Base-by-base conservation (phyloP, 129 eudicot species). In the sunflower (Helianthus annuus) region DNA sequence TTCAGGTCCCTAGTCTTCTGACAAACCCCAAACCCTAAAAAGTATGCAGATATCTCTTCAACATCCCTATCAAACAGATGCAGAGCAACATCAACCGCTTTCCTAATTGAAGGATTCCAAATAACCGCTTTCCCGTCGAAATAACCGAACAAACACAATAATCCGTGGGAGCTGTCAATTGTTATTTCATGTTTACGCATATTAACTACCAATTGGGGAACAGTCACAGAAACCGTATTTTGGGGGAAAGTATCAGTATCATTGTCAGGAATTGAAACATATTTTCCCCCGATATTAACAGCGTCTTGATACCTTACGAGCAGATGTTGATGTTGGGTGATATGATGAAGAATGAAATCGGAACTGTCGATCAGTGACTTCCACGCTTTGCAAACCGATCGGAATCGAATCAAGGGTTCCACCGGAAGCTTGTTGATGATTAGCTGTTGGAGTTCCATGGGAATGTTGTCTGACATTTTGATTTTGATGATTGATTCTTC, bases 21-120 rank as follows among this genome's bases (percentile, higher is more conserved):
- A 48, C 70, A 66, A 17, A 66, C 38, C 16, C 54, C 48, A 29
- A 52, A 52, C 52, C 62, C 34, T 29, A 68, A 7, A 64, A 64
- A 1, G 29, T 3, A 7, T 7, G 4, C 10, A 49, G 0, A 16
- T 0, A 3, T 13, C 14, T 0, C 0, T 10, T 48, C 5, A 14
- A 7, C 0, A 14, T 0, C 19, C 45, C 1, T 39, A 14, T n/a
- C 0, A 68, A 48, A 19, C 22, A 19, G 22, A 19, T 19, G 61
- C 4, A 39, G 8, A 39, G 5, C 45, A 39, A 39, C 45, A 6
- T 39, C 45, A 39, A 39, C 45, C 45, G 45, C 7, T 39, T 39
- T 39, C 7, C 45, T 39, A 39, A 39, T 39, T 6, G 45, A 39
- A 6, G 45, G 45, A 39, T 39, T 39, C 45, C 45, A 39, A 4